phyloP scores from a whole-genome alignment of 352 stramenopile genomes.

The Globisporangium barbulae region DNA sequence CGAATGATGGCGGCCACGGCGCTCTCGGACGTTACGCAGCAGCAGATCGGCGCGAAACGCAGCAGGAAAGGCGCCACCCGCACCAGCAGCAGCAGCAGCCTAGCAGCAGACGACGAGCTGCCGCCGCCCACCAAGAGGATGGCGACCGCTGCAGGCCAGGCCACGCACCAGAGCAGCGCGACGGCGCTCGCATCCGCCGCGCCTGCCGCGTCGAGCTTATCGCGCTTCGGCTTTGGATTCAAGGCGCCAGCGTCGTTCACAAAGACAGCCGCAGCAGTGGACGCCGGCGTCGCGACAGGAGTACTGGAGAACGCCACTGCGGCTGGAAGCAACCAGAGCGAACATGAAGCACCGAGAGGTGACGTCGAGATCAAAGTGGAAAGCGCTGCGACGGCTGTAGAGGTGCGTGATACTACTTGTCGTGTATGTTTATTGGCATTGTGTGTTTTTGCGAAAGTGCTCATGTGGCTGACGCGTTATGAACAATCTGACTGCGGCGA shows the following conservation, averaged over 20 bases:
- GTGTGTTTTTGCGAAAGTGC: background rate
- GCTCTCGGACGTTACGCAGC: constrained; percentile 12
- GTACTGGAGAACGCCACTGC: background rate
- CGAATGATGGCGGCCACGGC: constrained; percentile 2
- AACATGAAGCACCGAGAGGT: constrained; percentile 11
- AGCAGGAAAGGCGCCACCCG: constrained; percentile 12
- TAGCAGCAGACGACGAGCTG: constrained; percentile 8
- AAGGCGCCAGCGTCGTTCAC: constrained; percentile 11
- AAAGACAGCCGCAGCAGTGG: constrained; percentile 8
- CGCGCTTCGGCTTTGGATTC: constrained; percentile 39
- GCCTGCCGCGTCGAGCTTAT: background rate
- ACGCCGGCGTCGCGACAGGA: background rate
- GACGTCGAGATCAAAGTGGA: constrained; percentile 6
- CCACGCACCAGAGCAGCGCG: constrained; percentile 8
- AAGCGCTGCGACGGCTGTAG: background rate
- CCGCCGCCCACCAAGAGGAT: constrained; percentile 11
- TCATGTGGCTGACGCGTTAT: background rate
- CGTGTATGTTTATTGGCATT: background rate
- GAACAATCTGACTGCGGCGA: background rate
- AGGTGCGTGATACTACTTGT: background rate
- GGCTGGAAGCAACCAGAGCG: constrained; percentile 23
- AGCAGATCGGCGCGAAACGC: constrained; percentile 13
- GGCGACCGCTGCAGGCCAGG: constrained; percentile 8
- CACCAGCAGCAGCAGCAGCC: constrained; percentile 2
- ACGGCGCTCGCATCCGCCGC: constrained; percentile 6